Evolutionary conservation across 2,329 filamentous ascomycete genomes (phyloP).

Genomic region (Didymella sp.): DNA sequence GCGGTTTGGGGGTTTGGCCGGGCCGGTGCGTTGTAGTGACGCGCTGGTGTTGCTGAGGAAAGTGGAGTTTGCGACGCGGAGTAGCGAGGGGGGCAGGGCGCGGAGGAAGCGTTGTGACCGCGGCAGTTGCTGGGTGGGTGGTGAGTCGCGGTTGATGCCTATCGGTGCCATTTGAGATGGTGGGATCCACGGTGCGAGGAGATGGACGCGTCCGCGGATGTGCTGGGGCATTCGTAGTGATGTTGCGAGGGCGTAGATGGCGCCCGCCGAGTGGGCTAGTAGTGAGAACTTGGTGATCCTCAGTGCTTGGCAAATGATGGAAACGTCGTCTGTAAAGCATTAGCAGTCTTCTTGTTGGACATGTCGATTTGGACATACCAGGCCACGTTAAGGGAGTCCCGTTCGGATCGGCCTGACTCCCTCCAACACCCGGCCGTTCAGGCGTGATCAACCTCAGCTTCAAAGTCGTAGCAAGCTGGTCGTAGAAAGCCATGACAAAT

Average conservation of each 20-base stretch:
- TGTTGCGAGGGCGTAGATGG: conserved; percentile 96
- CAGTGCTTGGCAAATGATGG: conserved; percentile 88
- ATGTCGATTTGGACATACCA: conserved; percentile 61
- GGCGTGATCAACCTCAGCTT: conserved; percentile 91
- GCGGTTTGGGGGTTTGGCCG: conserved; percentile 58
- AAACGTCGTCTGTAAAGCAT: conserved; percentile 72
- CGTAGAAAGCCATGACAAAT: conserved; percentile 96
- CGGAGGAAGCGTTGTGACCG: conserved; percentile 90
- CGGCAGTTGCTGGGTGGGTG: conserved; percentile 84
- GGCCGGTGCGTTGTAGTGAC: conserved; percentile 66
- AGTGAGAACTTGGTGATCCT: conserved; percentile 97
- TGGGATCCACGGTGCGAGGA: conserved; percentile 96
- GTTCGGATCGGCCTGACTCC: conserved; percentile 84
- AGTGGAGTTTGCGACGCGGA: conserved; percentile 93
- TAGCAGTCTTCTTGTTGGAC: conserved; percentile 51
- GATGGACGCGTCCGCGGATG: conserved; percentile 90
- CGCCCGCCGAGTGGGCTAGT: conserved; percentile 92
- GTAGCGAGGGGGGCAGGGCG: conserved; percentile 84
- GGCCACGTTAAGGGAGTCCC: conserved; percentile 93
- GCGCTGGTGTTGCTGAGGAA: conserved; percentile 93
- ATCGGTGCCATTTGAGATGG: conserved; percentile 65
- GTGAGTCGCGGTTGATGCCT: conserved; percentile 72
- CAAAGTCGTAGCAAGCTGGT: conserved; percentile 88
- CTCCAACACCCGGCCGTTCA: conserved; percentile 91
- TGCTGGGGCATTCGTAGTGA: conserved; percentile 95